Evolutionary conservation across 2,329 filamentous ascomycete genomes (phyloP), one percentile per base, ranked within the genome.

Genomic region (Aspergillus caelatus): DNA sequence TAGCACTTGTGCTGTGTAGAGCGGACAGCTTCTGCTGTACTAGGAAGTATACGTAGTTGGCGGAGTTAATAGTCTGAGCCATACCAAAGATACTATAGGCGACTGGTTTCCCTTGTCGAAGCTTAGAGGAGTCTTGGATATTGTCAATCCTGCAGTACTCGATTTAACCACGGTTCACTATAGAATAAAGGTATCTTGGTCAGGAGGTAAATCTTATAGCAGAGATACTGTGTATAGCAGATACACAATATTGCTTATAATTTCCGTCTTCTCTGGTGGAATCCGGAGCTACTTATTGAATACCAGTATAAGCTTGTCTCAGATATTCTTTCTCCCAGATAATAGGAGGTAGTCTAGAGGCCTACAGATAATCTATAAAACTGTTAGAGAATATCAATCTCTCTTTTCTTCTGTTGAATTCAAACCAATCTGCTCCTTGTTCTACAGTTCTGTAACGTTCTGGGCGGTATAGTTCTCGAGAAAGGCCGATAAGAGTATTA

Each of bases 1-100:
- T 74, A 3, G 74, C 75, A 21, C 68, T 67, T 11, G 70, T 69
- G 48, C 72, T 71, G 4, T 69, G 66, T 2, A 80, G 68, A 21
- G 73, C 65, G n/a, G 69, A 62, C 1, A 78, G 65, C 55, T 75
- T 70, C 58, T 74, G 67, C 58, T 76, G 64, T 7, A 77, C 76
- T 5, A 74, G 66, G 55, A 82, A 79, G 64, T 79, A 81, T 7
- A 76, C 73, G 61, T 79, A 79, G 65, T 80, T 82, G 32, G 79
- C 80, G 16, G 75, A 77, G 71, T 83, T 83, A 68, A 83, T 82
- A 0, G 82, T 83, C 65, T 83, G 82, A 3, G 81, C 76, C 8
- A 74, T 74, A 28, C 83, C 83, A 67, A 82, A 84, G 53, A 84
- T 79, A 59, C 73, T 77, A 70, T 85, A 82, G 0, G 82, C 79